Conservation (phyloP, 352 stramenopile genomes). For the Phytophthora pseudosyringae region DNA sequence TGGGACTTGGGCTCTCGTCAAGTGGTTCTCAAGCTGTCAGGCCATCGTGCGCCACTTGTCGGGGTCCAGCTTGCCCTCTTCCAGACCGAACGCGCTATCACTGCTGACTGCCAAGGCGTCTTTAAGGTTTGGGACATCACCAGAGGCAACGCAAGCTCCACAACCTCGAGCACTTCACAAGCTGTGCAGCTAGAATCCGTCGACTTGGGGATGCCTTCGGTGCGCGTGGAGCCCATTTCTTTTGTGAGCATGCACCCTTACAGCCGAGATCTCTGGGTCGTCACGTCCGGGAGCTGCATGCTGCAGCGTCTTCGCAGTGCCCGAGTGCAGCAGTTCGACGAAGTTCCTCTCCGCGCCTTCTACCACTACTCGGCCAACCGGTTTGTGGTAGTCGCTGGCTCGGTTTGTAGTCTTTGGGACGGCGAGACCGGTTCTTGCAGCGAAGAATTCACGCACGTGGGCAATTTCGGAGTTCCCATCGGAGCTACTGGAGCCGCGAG, state of each 20-base stretch:
- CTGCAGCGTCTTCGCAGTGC: constrained; percentile 64
- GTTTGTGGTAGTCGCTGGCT: constrained; percentile 68
- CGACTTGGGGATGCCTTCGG: constrained; percentile 58
- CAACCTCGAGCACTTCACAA: constrained; percentile 43
- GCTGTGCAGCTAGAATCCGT: constrained; percentile 73
- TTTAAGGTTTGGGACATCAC: constrained; percentile 91
- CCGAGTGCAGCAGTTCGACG: constrained; percentile 71
- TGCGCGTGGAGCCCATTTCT: constrained; percentile 56
- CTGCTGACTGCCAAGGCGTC: constrained; percentile 66
- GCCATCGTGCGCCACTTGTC: constrained; percentile 79
- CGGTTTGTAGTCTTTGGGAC: constrained; percentile 77
- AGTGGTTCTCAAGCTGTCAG: constrained; percentile 64
- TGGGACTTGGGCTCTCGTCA: constrained; percentile 88
- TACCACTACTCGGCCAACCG: constrained; percentile 75
- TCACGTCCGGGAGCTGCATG: constrained; percentile 50
- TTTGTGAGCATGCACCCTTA: constrained; percentile 65
- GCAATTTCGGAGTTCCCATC: constrained; percentile 16
- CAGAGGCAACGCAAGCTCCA: constrained; percentile 38
- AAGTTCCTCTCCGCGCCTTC: constrained; percentile 73
- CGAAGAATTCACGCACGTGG: constrained; percentile 66
- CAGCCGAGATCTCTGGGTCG: constrained; percentile 69
- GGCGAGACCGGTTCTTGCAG: constrained; percentile 57
- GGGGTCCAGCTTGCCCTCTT: constrained; percentile 74
- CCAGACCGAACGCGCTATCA: constrained; percentile 85
- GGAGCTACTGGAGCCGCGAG: not conserved